These are phyloP conservation scores for Striga hermonthica DNA, from an alignment of 305 asterid species.

Conservation along the genomic window DNA sequence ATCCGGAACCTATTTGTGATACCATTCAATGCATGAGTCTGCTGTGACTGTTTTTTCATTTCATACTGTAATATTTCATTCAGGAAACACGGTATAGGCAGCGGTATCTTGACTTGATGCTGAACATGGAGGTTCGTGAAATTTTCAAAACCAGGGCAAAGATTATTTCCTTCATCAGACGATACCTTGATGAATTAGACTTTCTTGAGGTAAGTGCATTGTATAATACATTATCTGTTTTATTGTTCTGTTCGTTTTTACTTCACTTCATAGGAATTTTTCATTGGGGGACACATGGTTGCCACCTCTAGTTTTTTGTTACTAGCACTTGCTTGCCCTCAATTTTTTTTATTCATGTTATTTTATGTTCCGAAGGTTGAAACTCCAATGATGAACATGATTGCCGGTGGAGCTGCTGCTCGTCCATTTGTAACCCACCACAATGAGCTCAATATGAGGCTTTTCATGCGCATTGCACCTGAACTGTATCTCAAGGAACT, in stretches of 20 bases:
- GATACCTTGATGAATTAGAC: slow-evolving; percentile 53
- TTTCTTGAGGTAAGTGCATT: slow-evolving; percentile 59
- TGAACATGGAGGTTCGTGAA: slow-evolving; percentile 66
- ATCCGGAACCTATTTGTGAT: not conserved
- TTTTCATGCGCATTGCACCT: slow-evolving; percentile 74
- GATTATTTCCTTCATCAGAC: slow-evolving; percentile 52
- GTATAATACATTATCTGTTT: too few species aligned
- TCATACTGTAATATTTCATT: slow-evolving; percentile 11
- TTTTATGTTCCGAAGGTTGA: slow-evolving; percentile 53
- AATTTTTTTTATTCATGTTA: too few species aligned
- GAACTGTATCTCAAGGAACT: slow-evolving; percentile 69
- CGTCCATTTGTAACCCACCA: slow-evolving; percentile 77
- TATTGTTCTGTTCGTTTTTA: too few species aligned
- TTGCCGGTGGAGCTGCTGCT: slow-evolving; percentile 84
- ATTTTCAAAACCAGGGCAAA: slow-evolving; percentile 69
- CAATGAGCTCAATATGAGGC: slow-evolving; percentile 62
- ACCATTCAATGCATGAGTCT: not conserved
- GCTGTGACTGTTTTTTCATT: not conserved
- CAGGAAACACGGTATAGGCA: slow-evolving; percentile 83
- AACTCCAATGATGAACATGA: slow-evolving; percentile 95
- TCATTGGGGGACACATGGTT: too few species aligned
- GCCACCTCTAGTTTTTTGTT: too few species aligned
- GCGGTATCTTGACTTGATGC: slow-evolving; percentile 78
- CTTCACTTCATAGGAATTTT: too few species aligned
- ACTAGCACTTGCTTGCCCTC: too few species aligned